phyloP scores from a whole-genome alignment of 768 basidiomycete genomes.

The Suillus americanus region DNA sequence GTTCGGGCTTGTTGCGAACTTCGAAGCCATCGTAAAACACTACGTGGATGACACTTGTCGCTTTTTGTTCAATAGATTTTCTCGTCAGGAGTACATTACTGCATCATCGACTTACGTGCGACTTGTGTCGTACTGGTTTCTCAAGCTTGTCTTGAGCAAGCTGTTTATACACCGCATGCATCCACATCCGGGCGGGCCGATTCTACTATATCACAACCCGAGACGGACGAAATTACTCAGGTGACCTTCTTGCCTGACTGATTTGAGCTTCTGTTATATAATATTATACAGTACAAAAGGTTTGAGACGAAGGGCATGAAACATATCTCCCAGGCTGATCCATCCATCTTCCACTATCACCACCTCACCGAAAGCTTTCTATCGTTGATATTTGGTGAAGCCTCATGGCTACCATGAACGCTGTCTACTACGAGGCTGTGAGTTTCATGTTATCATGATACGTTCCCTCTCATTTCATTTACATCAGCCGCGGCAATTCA shows the following conservation, averaged over 20 bases:
- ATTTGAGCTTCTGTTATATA: not conserved
- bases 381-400: not conserved
- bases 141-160: not conserved
- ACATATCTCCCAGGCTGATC: slow-evolving; percentile 16
- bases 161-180: not conserved
- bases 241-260: slow-evolving; percentile 3
- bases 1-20: not conserved
- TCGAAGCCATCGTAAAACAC: not conserved
- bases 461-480: not conserved
- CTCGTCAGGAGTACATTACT: not conserved
- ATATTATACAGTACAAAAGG: not conserved
- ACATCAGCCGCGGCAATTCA: slow-evolving; percentile 48
- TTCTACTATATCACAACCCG: not conserved
- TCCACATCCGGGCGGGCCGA: not conserved
- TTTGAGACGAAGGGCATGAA: not conserved
- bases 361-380: not conserved
- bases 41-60: not conserved
- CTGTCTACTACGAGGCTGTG: slow-evolving; percentile 48
- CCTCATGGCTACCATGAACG: slow-evolving; percentile 38
- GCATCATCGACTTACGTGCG: not conserved
- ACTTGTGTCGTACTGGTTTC: not conserved
- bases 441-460: slow-evolving; percentile 6
- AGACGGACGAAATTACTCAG: not conserved
- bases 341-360: not conserved
- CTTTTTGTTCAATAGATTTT: not conserved